A percentile compares a stretch with the other conserved stretches of the same genome.
Evolutionary conservation across 192 early-diverging fungal species (phyloP).

Genomic region (Gigaspora rosea): DNA sequence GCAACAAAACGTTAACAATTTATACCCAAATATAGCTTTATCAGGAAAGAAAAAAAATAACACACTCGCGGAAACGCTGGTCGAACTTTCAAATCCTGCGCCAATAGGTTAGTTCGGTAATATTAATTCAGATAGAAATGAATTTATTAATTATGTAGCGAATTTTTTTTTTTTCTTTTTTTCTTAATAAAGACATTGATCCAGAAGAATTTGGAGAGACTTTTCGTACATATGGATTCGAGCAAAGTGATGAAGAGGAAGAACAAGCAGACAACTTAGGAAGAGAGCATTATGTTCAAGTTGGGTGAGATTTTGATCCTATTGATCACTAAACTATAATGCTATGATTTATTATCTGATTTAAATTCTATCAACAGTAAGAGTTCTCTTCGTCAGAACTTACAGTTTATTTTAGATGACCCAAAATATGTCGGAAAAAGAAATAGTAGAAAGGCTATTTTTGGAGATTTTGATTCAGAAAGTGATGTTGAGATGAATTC

Average conservation of each 20-base stretch:
- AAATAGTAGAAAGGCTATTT: constrained; percentile 65
- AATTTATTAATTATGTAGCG: not conserved
- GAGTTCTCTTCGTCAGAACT: constrained; percentile 60
- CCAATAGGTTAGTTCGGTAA: constrained; percentile 48
- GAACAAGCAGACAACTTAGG: constrained; percentile 48
- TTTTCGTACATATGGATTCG: constrained; percentile 46
- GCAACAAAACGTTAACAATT: too few species aligned
- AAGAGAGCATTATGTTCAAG: constrained; percentile 68
- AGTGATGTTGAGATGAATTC: constrained; percentile 44
- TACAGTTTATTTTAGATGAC: constrained; percentile 65
- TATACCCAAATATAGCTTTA: not conserved
- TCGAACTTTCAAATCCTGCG: constrained; percentile 55
- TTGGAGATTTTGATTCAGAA: constrained; percentile 48
- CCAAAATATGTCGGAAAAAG: constrained; percentile 73
- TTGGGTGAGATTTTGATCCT: constrained; percentile 50
- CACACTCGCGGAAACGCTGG: constrained; percentile 52
- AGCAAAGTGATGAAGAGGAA: constrained; percentile 52
- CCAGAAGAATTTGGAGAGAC: constrained; percentile 64
- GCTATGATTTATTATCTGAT: not conserved
- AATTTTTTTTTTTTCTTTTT: constrained; percentile 8
- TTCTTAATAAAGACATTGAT: constrained; percentile 59
- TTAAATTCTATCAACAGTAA: constrained; percentile 44
- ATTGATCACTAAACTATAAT: not conserved
- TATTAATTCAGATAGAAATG: not conserved
- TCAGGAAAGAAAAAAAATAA: constrained; percentile 39